Evolutionary conservation across 345 rosid species (phyloP).

Genomic region (Melaleuca alternifolia): DNA sequence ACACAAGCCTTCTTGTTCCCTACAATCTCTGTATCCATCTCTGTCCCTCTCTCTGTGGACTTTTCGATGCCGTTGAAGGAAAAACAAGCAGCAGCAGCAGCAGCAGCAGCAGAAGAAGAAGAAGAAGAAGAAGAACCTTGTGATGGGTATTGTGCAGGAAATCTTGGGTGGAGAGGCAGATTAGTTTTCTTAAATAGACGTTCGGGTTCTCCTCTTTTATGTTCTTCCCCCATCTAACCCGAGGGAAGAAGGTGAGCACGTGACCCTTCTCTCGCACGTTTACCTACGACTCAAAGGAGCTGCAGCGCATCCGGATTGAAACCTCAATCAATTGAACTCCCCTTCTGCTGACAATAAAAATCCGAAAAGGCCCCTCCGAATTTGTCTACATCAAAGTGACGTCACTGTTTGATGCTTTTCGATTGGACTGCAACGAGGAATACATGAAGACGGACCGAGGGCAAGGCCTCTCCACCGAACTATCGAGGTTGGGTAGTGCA

Average conservation of each 20-base stretch:
- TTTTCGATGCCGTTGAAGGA: not conserved
- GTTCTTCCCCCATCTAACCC: not conserved
- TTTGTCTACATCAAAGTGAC: not conserved
- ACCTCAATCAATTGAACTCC: not conserved
- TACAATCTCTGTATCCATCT: slow-evolving; percentile 12
- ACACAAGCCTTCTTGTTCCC: slow-evolving; percentile 57
- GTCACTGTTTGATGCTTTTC: no score
- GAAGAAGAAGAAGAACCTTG: not conserved
- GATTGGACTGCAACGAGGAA: no score
- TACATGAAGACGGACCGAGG: not conserved
- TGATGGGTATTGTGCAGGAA: not conserved
- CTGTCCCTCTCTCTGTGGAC: not conserved
- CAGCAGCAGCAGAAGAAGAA: not conserved
- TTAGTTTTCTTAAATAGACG: not conserved
- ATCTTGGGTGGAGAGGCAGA: not conserved
- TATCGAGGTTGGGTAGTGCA: not conserved
- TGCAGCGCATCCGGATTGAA: not conserved
- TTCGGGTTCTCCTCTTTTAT: not conserved
- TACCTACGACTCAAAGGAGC: slow-evolving; percentile 2
- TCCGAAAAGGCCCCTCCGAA: no score
- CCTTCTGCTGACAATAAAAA: no score
- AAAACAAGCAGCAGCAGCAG: not conserved
- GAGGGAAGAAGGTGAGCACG: slow-evolving; percentile 13
- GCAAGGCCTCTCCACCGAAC: not conserved
- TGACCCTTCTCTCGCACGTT: not conserved